Evolutionary conservation across 2,329 filamentous ascomycete genomes (phyloP), one percentile per base, ranked within the genome.

Genomic region (Cercospora berteroae): DNA sequence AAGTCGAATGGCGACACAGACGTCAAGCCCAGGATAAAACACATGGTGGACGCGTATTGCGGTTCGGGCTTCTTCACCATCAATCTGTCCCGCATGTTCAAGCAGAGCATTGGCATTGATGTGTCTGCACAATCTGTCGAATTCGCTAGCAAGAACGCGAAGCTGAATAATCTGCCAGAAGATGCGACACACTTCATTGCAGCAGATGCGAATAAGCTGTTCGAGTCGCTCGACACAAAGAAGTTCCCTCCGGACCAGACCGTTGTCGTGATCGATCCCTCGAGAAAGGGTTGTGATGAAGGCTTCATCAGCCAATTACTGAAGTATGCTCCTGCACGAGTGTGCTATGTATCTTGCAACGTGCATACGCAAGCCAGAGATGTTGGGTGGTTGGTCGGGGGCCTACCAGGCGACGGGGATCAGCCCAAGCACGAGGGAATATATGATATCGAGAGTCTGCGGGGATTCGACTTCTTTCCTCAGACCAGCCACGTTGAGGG

Each of bases 21-120:
- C 5, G n/a, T 20, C 4, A 36, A 59, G 12, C 70, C 71, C 10
- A 80, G 81, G 61, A 89, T 97, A 80, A 91, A 90, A 74, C 93
- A 96, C 81, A 89, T 99, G 55, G 94, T 99, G 73, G 95, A 99
- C 82, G 95, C 95, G 64, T 99, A 99, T 85, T 99, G 92, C 13
- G 95, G 95, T 78, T 96, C 92, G 0, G 95, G 95, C 55, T 91
- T 99, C 77, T 99, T 99, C 86, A 97, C 94, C 65, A 93, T 99
- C 78, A 95, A 93, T 4, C 89, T 98, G 12, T 92, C 94, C 0
- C 86, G 89, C 0, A 85, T 95, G 48, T 96, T 98, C 84, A 81
- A 80, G 60, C 89, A 90, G 69, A 92, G 89, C 69, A 89, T 93
- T 29, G 95, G 95, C 72, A 96, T 99, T 79, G 95, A 99, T 81